Evolutionary conservation across 768 basidiomycete species (phyloP), one percentile per base, ranked within the genome.

Genomic region (Coprinopsis sp.): DNA sequence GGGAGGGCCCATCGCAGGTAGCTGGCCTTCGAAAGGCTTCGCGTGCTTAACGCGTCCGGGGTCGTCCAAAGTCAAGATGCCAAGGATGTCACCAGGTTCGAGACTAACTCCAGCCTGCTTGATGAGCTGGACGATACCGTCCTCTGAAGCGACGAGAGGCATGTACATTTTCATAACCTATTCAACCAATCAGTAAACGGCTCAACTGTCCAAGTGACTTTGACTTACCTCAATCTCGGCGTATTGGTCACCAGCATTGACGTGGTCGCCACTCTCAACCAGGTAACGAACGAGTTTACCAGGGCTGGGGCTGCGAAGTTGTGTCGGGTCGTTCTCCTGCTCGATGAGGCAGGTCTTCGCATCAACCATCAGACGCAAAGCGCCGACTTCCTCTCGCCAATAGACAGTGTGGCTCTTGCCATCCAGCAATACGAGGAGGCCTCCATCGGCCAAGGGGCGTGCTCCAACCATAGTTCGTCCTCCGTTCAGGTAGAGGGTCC

Each of bases 111-210:
- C 96, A 46, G 96, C 91, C 64, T 99, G 96, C 69, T 98, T 99
- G 67, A 98, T 91, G 58, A 98, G 82, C 58, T 95, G 93, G 14
- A 94, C 84, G 37, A 85, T 77, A 58, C 96, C 96, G 63, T 95
- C 91, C 64, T 99, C 96, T 2, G 87, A 79, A 4, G 93, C 92
- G 46, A 91, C 82, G 46, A 99, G 80, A 3, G 93, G 93, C 95
- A 99, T 96, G 67, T 96, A 96, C 96, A 98, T 99, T 73, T 99
- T 97, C 92, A 96, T 94, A 51, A 91, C 89, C 86, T 87, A 44
- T 5, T 49, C 31, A 37, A 18, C 28, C 38, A 25, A 33, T 34
- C 25, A 44, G 37, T 49, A 46, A 33, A 19, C 4, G 43, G n/a
- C 5, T 31, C 23, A 18, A 21, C n/a, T 28, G 39, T 14, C 38